Evolutionary conservation across 1,284 basidiomycete genomes (phyloP).

Genomic region (Leccinum variabile): DNA sequence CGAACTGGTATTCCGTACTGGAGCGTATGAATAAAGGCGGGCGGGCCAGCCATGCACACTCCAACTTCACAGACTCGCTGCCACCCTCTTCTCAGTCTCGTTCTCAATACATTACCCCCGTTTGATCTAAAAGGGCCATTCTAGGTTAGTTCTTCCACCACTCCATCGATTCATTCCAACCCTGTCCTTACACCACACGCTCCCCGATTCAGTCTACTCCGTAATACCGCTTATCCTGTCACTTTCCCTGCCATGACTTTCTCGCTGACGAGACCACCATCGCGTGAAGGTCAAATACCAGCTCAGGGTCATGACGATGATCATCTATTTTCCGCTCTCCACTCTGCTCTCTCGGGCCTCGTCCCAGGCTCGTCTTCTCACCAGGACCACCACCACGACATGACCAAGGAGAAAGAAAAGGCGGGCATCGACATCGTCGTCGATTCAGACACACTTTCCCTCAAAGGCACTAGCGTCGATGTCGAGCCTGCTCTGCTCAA

Average conservation of each 20-base stretch:
- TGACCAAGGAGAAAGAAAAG: slow-evolving; percentile 47
- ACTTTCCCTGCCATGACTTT: slow-evolving; percentile 31
- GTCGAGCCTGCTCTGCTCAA: slow-evolving; percentile 76
- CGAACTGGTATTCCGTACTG: slow-evolving; percentile 10
- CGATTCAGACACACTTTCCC: slow-evolving; percentile 64
- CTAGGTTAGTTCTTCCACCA: background rate
- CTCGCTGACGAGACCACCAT: slow-evolving; percentile 32
- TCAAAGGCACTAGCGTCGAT: slow-evolving; percentile 81
- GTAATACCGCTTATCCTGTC: slow-evolving; percentile 9
- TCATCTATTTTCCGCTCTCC: slow-evolving; percentile 29
- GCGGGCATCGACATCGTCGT: slow-evolving; percentile 73
- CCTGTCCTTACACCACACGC: background rate
- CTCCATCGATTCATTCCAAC: background rate
- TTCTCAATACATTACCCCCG: background rate
- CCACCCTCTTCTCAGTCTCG: background rate
- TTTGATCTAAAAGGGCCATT: slow-evolving; percentile 1
- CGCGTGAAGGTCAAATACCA: slow-evolving; percentile 28
- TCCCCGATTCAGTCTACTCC: slow-evolving; percentile 7
- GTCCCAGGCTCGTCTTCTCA: slow-evolving; percentile 27
- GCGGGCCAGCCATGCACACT: background rate
- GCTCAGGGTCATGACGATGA: slow-evolving; percentile 26
- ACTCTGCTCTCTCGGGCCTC: slow-evolving; percentile 29
- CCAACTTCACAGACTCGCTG: background rate
- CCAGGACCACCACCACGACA: slow-evolving; percentile 30
- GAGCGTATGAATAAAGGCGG: slow-evolving; percentile 18